Conservation (phyloP, 805 yeast species). For the Teunomyces gatunensis region DNA sequence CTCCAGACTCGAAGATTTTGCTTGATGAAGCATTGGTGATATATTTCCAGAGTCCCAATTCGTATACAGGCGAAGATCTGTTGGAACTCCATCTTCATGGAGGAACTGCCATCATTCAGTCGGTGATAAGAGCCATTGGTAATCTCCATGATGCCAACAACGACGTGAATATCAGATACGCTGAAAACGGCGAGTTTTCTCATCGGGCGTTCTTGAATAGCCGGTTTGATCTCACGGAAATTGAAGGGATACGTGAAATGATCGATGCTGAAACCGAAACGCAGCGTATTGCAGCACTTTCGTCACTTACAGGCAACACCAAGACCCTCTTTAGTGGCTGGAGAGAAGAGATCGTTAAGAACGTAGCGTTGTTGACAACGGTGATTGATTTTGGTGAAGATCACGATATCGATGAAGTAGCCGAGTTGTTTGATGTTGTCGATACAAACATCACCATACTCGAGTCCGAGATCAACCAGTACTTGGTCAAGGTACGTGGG, state of each 20-base stretch:
- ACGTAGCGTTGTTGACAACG: slow-evolving; percentile 77
- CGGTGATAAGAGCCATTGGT: slow-evolving; percentile 64
- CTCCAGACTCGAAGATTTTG: slow-evolving; percentile 37
- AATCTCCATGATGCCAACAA: slow-evolving; percentile 44
- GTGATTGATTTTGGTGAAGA: slow-evolving; percentile 95
- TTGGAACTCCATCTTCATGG: slow-evolving; percentile 93
- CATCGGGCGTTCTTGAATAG: slow-evolving; percentile 83
- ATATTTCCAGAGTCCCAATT: slow-evolving; percentile 66
- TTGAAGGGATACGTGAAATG: slow-evolving; percentile 85
- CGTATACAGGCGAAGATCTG: slow-evolving; percentile 91
- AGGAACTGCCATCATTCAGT: slow-evolving; percentile 76
- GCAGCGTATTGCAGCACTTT: slow-evolving; percentile 73
- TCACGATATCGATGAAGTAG: slow-evolving; percentile 70
- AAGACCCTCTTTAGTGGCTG: slow-evolving; percentile 55
- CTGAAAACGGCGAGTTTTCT: slow-evolving; percentile 93
- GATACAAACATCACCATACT: slow-evolving; percentile 40
- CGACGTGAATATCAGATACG: slow-evolving; percentile 59
- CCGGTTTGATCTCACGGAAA: slow-evolving; percentile 78
- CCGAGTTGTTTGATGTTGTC: slow-evolving; percentile 51
- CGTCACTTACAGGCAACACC: slow-evolving; percentile 70
- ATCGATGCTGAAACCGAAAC: slow-evolving; percentile 93
- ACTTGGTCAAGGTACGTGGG: slow-evolving; percentile 46
- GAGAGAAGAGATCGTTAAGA: slow-evolving; percentile 63
- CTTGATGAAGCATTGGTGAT: slow-evolving; percentile 78
- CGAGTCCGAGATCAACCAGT: slow-evolving; percentile 42